Evolutionary conservation across 163 green algal genomes (phyloP).

Genomic region (Dunaliella salina): DNA sequence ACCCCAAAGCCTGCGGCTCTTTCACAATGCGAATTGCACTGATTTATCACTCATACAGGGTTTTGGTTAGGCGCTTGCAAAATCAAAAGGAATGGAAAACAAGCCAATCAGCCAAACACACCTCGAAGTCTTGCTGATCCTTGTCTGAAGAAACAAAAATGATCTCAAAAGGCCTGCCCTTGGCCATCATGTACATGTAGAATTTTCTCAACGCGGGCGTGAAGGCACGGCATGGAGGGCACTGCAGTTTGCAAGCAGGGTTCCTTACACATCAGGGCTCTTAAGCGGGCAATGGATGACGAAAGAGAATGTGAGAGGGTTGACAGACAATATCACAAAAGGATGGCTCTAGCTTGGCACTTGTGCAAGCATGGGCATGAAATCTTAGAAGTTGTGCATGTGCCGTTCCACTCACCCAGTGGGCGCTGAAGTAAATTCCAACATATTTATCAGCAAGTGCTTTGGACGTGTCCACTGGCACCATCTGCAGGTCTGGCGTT

Average conservation of each 20-base stretch:
- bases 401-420: constrained; percentile 31
- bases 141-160: constrained; percentile 54
- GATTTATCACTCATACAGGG: too few species aligned
- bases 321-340: too few species aligned
- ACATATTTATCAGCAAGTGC: constrained; percentile 32
- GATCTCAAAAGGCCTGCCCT: constrained; percentile 50
- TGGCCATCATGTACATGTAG: constrained; percentile 35
- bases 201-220: constrained; percentile 46
- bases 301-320: too few species aligned
- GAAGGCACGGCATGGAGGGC: constrained; percentile 61
- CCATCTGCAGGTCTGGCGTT: not conserved
- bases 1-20: too few species aligned
- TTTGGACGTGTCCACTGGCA: not conserved
- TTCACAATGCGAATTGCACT: too few species aligned
- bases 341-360: not conserved
- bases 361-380: not conserved
- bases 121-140: constrained; percentile 23
- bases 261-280: too few species aligned
- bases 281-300: too few species aligned
- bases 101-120: not conserved
- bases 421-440: constrained; percentile 32
- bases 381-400: too few species aligned
- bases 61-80: too few species aligned
- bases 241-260: constrained; percentile 24
- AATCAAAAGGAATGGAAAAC: too few species aligned